Evolutionary conservation across 139 green algal species (phyloP).

Genomic region (Coelastrella sp.): DNA sequence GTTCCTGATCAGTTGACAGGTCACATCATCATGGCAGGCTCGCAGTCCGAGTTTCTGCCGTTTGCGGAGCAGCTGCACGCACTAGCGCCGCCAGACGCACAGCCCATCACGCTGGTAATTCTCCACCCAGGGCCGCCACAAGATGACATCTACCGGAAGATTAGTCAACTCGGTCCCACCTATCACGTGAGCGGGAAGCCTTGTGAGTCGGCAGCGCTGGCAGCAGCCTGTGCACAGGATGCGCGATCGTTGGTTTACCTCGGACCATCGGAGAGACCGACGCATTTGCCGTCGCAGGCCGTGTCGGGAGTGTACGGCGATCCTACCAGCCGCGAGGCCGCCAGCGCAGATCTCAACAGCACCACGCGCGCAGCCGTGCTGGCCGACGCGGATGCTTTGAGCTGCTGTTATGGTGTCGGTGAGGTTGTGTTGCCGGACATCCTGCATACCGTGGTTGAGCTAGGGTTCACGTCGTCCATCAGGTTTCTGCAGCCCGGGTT

Average conservation of each 20-base stretch:
- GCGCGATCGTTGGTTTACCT: constrained; percentile 55
- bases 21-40: constrained; percentile 58
- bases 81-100: background rate
- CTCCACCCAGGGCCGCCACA: constrained; percentile 52
- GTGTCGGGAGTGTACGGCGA: constrained; percentile 40
- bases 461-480: constrained; percentile 80
- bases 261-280: constrained; percentile 45
- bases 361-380: constrained; percentile 65
- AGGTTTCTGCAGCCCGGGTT: constrained; percentile 87
- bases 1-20: constrained; percentile 12
- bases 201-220: constrained; percentile 56
- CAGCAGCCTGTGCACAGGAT: constrained; percentile 41
- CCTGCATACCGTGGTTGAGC: constrained; percentile 74
- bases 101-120: constrained; percentile 57
- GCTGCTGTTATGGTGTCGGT: constrained; percentile 70
- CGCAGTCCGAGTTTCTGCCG: constrained; percentile 41
- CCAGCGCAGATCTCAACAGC: constrained; percentile 18
- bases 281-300: background rate
- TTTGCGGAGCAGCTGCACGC: constrained; percentile 56
- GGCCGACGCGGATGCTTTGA: constrained; percentile 81
- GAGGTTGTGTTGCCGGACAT: constrained; percentile 45
- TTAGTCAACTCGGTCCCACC: constrained; percentile 13
- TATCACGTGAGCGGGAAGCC: constrained; percentile 58
- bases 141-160: background rate
- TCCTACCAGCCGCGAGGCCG: background rate